A percentile compares a stretch with the other conserved stretches of the same genome.
Evolutionary conservation across 768 basidiomycete genomes (phyloP).

Genomic region (Hemileccinum impolitum): DNA sequence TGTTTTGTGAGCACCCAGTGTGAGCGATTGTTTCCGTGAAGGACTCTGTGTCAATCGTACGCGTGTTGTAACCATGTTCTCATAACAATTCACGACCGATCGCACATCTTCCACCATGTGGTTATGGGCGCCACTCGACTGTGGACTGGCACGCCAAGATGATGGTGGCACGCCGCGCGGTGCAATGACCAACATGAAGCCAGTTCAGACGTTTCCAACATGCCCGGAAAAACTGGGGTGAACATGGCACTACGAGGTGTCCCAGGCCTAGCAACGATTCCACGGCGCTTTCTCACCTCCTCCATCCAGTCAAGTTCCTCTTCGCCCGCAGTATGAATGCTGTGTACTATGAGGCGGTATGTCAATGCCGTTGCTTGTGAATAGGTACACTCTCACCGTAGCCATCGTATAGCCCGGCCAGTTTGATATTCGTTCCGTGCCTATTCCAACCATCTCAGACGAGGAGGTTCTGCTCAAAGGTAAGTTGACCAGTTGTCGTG

Average conservation of each 20-base stretch:
- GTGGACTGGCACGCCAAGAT: constrained; percentile 16
- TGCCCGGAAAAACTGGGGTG: too few species aligned
- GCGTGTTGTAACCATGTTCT: constrained; percentile 12
- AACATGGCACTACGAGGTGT: too few species aligned
- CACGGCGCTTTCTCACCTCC: background rate
- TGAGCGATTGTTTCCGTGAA: constrained; percentile 12
- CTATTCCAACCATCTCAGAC: too few species aligned
- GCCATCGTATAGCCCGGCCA: too few species aligned
- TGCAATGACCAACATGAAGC: background rate
- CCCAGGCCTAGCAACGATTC: background rate
- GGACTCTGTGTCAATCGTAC: constrained; percentile 28
- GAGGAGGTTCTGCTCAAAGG: too few species aligned
- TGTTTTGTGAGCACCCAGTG: constrained; percentile 10
- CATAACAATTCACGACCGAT: constrained; percentile 11
- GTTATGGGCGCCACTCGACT: constrained; percentile 21
- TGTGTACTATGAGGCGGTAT: constrained; percentile 44
- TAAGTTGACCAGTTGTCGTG: too few species aligned
- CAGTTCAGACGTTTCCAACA: too few species aligned
- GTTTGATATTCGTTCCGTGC: too few species aligned
- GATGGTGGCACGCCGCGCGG: too few species aligned
- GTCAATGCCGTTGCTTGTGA: constrained; percentile 24
- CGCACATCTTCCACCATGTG: constrained; percentile 15
- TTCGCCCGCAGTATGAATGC: constrained; percentile 42
- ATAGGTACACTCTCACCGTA: background rate
- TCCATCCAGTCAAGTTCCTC: too few species aligned